Base-by-base conservation (phyloP, 306 rosid species). In the Coriaria nepalensis region DNA sequence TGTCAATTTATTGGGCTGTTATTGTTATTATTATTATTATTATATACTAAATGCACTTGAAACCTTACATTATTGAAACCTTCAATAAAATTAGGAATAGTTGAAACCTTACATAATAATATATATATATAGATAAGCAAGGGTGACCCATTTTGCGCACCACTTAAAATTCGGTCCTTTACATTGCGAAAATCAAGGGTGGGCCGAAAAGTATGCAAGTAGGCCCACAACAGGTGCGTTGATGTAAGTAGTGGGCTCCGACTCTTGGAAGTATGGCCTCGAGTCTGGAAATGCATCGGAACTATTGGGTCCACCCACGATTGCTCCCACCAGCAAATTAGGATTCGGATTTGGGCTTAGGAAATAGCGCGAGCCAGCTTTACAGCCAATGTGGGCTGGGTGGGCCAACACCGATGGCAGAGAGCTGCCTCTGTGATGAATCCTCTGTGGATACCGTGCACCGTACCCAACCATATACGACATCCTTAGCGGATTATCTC, bases 391-490 rank as follows among this genome's bases (percentile, higher is more conserved):
- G 10, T 45, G 85, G 60, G 80, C 73, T 6, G 93, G 94, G 40
- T 92, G 98, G 73, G 77, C 69, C 33, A 50, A 13, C 5, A 85
- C 61, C 0, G 98, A 82, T 4, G 98, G 98, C 7, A 92, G 64
- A 0, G 98, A 92, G 61, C 98, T 85, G 7, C 54, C 98, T 37
- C 94, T 48, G 55, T 85, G 96, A 64, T 92, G 98, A 9, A 92
- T 77, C 85, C 98, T 85, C 50, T 39, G 81, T 5, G 98, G 96
- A 83, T 77, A 85, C 55, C 68, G 86, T 11, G 73, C 57, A 33
- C 98, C 98, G 29, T 85, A 85, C 43, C 98, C 98, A 37, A 92
- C 98, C 98, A 92, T 85, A 76, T 85, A 92, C 29, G 98, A 92
- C 83, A 92, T 92, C 53, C 76, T 62, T 71, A 85, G 7, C 0